A percentile compares a stretch with the other conserved stretches of the same genome.
phyloP scores from a whole-genome alignment of 75 land plant species.

The Picea sitchensis region DNA sequence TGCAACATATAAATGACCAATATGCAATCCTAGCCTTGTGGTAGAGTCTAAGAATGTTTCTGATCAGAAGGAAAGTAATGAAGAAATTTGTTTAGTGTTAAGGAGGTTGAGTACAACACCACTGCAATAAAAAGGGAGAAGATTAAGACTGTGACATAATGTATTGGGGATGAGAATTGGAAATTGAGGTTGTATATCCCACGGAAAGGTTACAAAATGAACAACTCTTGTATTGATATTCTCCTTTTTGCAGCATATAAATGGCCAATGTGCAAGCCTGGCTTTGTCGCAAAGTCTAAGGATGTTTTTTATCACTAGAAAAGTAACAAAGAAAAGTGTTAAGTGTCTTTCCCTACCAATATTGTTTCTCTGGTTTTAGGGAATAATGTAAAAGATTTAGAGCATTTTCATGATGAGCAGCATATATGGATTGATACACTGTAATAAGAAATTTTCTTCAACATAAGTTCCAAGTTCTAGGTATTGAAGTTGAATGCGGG shows the following conservation, averaged over 20 bases:
- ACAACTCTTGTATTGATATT: constrained; percentile 97
- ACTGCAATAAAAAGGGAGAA: too few relatives aligned
- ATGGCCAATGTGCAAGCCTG: constrained; percentile 99
- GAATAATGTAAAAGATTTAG: too few relatives aligned
- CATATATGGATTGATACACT: too few relatives aligned
- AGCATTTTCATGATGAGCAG: too few relatives aligned
- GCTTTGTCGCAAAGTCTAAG: constrained; percentile 95
- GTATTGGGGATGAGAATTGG: constrained; percentile 21
- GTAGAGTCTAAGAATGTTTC: constrained; percentile 96
- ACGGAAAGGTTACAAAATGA: constrained; percentile 99
- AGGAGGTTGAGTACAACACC: too few relatives aligned
- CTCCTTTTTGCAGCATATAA: constrained; percentile 98
- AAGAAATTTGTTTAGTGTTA: constrained; percentile 3
- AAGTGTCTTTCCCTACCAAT: too few relatives aligned
- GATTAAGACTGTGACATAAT: too few relatives aligned
- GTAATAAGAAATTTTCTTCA: too few relatives aligned
- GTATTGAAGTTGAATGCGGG: too few relatives aligned
- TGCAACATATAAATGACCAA: constrained; percentile 98
- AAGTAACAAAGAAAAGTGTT: constrained; percentile 51
- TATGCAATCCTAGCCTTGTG: constrained; percentile 98
- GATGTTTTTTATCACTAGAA: constrained; percentile 98
- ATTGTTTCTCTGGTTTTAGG: too few relatives aligned
- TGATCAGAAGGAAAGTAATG: constrained; percentile 97
- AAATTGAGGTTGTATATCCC: constrained; percentile 99
- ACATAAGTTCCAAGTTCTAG: too few relatives aligned